phyloP scores from a whole-genome alignment of 495 filamentous ascomycete genomes.

The Penicilliopsis zonata region DNA sequence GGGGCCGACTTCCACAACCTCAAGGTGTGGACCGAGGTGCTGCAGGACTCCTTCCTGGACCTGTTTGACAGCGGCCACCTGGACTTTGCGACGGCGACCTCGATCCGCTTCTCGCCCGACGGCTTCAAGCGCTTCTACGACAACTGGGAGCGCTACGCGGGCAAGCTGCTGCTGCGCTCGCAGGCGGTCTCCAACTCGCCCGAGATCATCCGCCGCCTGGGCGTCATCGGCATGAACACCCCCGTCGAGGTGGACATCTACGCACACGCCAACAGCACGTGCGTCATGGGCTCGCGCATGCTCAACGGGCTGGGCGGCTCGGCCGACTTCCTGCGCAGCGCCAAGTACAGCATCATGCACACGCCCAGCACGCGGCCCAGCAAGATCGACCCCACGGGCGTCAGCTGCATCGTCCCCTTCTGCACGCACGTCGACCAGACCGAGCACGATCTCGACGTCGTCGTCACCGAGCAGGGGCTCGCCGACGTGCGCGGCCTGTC shows the following conservation, averaged over 20 bases:
- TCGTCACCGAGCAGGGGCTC: conserved; percentile 80
- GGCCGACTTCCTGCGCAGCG: conserved; percentile 73
- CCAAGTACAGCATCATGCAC: conserved; percentile 93
- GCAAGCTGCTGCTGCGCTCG: conserved; percentile 76
- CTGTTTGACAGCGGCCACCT: conserved; percentile 85
- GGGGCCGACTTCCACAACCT: conserved; percentile 75
- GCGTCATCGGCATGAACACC: conserved; percentile 92
- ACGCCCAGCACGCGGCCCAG: conserved; percentile 68
- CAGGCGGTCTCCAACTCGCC: conserved; percentile 89
- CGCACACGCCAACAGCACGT: conserved; percentile 85
- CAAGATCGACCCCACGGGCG: conserved; percentile 73
- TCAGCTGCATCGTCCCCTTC: conserved; percentile 85
- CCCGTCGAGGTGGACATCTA: conserved; percentile 92
- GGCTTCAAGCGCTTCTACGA: conserved; percentile 90
- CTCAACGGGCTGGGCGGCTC: conserved; percentile 83
- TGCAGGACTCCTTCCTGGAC: conserved; percentile 89
- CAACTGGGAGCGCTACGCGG: conserved; percentile 66
- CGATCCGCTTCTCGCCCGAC: conserved; percentile 82
- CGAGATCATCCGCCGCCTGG: conserved; percentile 82
- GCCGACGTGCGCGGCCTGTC: conserved; percentile 77
- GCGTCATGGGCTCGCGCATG: conserved; percentile 86
- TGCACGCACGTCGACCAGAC: conserved; percentile 90
- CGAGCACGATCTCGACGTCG: conserved; percentile 78
- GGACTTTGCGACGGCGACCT: conserved; percentile 86
- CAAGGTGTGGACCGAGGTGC: conserved; percentile 88